phyloP scores from a whole-genome alignment of 2,329 filamentous ascomycete species.

The Ilyonectria mors-panacis region DNA sequence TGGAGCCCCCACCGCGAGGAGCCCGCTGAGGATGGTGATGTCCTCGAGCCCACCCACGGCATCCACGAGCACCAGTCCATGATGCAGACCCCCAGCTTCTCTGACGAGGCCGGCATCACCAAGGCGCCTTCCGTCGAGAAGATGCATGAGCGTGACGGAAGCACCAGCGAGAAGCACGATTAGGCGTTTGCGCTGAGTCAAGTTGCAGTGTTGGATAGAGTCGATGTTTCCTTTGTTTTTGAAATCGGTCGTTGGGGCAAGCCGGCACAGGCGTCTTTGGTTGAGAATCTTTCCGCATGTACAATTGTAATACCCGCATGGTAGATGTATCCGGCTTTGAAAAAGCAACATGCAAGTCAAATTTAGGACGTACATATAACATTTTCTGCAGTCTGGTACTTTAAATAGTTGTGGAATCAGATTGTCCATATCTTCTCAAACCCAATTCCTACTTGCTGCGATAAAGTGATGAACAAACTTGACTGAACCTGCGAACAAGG shows the following conservation, averaged over 20 bases:
- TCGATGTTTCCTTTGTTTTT: slow-evolving; percentile 24
- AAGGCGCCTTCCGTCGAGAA: slow-evolving; percentile 44
- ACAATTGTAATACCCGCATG: slow-evolving; percentile 45
- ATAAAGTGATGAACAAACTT: neutral
- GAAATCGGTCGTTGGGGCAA: slow-evolving; percentile 38
- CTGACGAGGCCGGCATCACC: slow-evolving; percentile 41
- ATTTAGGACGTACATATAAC: slow-evolving; percentile 35
- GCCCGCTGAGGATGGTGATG: slow-evolving; percentile 70
- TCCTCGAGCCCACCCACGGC: slow-evolving; percentile 77
- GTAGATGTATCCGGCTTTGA: slow-evolving; percentile 41
- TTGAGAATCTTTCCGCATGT: slow-evolving; percentile 29
- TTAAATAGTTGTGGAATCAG: slow-evolving; percentile 38
- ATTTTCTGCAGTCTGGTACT: slow-evolving; percentile 37
- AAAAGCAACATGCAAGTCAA: slow-evolving; percentile 41
- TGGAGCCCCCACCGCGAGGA: slow-evolving; percentile 85
- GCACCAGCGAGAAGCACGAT: slow-evolving; percentile 34
- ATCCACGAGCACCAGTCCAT: slow-evolving; percentile 74
- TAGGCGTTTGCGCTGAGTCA: slow-evolving; percentile 10
- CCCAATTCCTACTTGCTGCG: neutral
- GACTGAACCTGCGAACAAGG: neutral
- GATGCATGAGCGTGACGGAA: slow-evolving; percentile 16
- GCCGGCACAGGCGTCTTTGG: slow-evolving; percentile 47
- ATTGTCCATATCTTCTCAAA: slow-evolving; percentile 32
- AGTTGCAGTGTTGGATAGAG: slow-evolving; percentile 24
- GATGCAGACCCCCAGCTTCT: slow-evolving; percentile 51